Percentiles rank a stretch among this genome's conserved stretches.
Evolutionary conservation across 331 rosid genomes (phyloP).

Genomic region (Prunus yedoensis): DNA sequence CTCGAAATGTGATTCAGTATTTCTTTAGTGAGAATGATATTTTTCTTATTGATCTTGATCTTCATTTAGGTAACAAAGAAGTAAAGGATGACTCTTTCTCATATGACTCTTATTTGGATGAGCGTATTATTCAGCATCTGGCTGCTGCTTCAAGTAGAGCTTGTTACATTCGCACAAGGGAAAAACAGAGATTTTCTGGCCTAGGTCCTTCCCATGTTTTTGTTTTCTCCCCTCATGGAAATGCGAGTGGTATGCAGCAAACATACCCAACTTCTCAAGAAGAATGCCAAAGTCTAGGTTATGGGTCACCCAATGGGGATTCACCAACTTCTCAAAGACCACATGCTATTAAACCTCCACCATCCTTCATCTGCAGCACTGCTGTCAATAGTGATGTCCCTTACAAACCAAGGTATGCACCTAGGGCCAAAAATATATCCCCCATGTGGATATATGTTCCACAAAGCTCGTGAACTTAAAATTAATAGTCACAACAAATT

Average conservation of each 20-base stretch:
- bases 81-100: conserved; percentile 28
- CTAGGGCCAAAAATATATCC: background rate
- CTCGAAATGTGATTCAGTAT: too few species aligned
- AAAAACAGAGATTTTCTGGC: conserved; percentile 56
- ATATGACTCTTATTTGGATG: conserved; percentile 60
- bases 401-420: conserved; percentile 51
- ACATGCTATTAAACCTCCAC: conserved; percentile 33
- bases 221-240: conserved; percentile 37
- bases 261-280: background rate
- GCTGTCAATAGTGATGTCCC: conserved; percentile 32
- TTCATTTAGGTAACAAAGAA: too few species aligned
- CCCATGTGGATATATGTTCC: background rate
- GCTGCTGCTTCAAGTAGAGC: conserved; percentile 62
- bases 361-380: conserved; percentile 28
- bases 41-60: too few species aligned
- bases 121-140: conserved; percentile 72
- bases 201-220: conserved; percentile 52
- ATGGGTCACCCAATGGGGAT: conserved; percentile 30
- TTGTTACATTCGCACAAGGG: conserved; percentile 50
- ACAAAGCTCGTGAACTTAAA: background rate
- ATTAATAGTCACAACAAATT: background rate
- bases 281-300: conserved; percentile 2
- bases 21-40: too few species aligned
- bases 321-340: conserved; percentile 40
- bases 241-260: conserved; percentile 33